Evolutionary conservation across 2,329 filamentous ascomycete genomes (phyloP).

Genomic region (Thermomyces lanuginosus): DNA sequence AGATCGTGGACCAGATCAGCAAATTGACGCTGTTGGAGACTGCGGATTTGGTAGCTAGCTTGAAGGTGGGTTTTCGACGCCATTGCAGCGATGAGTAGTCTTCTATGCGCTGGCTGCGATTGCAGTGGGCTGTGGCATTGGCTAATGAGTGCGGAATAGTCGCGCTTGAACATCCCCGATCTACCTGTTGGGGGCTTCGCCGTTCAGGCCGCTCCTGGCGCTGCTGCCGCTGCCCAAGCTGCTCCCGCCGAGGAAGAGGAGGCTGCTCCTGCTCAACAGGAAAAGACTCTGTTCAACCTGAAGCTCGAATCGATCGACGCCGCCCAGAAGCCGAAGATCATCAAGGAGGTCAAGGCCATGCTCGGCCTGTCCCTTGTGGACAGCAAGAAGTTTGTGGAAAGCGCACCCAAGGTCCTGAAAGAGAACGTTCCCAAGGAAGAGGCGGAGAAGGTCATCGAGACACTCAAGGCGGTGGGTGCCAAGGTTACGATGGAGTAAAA

Average conservation of each 20-base stretch:
- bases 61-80: conserved; percentile 52
- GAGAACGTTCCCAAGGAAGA: conserved; percentile 98
- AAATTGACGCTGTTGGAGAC: conserved; percentile 96
- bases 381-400: conserved; percentile 99
- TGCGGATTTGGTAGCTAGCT: conserved; percentile 77
- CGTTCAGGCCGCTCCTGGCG: conserved; percentile 43
- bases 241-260: conserved; percentile 58
- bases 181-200: conserved; percentile 87
- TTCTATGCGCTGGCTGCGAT: not conserved
- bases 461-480: conserved; percentile 82
- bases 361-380: conserved; percentile 91
- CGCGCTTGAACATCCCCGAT: conserved; percentile 92
- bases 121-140: no score
- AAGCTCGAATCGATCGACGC: conserved; percentile 87
- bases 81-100: not conserved
- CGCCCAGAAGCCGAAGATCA: conserved; percentile 87
- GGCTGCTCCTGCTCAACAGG: conserved; percentile 70
- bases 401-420: conserved; percentile 96
- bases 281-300: conserved; percentile 94
- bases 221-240: conserved; percentile 43
- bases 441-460: conserved; percentile 92
- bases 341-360: conserved; percentile 98
- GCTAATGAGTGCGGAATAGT: no score
- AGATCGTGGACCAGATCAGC: conserved; percentile 97
- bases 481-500: conserved; percentile 78